Base-by-base conservation (phyloP, 495 filamentous ascomycete genomes). In the Symbiotaphrina buchneri region DNA sequence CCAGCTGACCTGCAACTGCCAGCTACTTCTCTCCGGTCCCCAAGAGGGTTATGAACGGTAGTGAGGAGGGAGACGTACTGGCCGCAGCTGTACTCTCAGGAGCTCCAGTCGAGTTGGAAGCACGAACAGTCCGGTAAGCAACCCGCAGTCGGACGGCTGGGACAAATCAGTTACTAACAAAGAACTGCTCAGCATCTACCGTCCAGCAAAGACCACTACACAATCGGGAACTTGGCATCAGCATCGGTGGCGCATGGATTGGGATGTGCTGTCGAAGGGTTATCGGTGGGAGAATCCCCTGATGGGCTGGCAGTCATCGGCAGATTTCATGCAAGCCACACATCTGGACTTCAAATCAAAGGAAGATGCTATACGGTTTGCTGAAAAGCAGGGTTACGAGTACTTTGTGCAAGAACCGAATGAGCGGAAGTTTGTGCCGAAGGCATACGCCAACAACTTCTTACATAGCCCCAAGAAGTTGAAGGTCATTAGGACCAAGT, bases 391-490 rank as follows among this genome's bases (percentile, higher is more conserved):
- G 48, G 87, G 90, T 21, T 99, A 95, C 47, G 85, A 95, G 46
- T 99, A 94, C 52, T 94, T 92, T 52, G 80, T 95, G 14, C 87
- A 95, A 59, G 87, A 95, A 56, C 85, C 84, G 4, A 94, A 93
- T 44, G 66, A 68, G 56, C 64, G 87, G 48, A 71, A 67, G 37
- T 71, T 93, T 36, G 60, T 72, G 7, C 78, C 83, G 25, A 95
- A 99, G 62, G 74, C 78, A 27, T 99, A 99, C 53, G 83, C 87
- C 21, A 87, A 90, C 52, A 93, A 95, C 59, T 99, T 95, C 51
- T 38, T 79, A 42, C 75, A 91, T 55, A 66, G 68, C 31, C 58
- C 74, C 7, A 74, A 68, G 55, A 83, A 79, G 64, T 55, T 99
- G 46, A 95, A 93, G 65, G 65, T 77, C 41, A 74, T 95, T 48